Evolutionary conservation across 1,284 basidiomycete species (phyloP).

Genomic region (Apiotrichum akiyoshidainum): DNA sequence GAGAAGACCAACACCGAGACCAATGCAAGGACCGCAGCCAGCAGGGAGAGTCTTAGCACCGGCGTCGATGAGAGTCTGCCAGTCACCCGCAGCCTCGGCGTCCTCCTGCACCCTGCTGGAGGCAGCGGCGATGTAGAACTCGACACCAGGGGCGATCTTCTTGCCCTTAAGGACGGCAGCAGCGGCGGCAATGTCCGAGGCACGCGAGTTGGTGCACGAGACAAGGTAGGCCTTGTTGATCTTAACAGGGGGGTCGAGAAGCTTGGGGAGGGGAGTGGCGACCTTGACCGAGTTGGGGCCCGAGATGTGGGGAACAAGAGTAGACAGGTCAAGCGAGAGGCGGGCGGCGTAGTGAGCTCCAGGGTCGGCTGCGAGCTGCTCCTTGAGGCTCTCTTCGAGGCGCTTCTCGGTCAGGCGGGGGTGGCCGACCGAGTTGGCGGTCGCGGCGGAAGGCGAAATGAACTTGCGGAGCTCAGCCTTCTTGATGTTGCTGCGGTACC

Average conservation of each 20-base stretch:
- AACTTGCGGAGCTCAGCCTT: conserved; percentile 80
- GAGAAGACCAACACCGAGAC: conserved; percentile 84
- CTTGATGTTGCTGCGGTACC: conserved; percentile 79
- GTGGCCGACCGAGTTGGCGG: conserved; percentile 56
- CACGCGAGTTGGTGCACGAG: conserved; percentile 95
- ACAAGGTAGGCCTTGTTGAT: conserved; percentile 99
- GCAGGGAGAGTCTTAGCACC: conserved; percentile 91
- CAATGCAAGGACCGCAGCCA: conserved; percentile 97
- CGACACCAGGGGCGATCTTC: conserved; percentile 82
- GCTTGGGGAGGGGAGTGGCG: conserved; percentile 79
- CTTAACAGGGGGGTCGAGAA: conserved; percentile 69
- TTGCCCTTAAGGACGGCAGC: conserved; percentile 82
- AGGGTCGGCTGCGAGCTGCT: conserved; percentile 66
- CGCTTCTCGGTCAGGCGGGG: conserved; percentile 78
- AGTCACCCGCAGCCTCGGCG: conserved; percentile 79
- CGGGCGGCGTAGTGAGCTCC: conserved; percentile 83
- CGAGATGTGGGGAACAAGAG: conserved; percentile 90
- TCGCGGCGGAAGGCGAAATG: conserved; percentile 43
- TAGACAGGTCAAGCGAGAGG: conserved; percentile 86
- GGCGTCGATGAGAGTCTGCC: conserved; percentile 78
- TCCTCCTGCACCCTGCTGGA: conserved; percentile 87
- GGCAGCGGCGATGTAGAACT: conserved; percentile 97
- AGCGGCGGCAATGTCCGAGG: conserved; percentile 89
- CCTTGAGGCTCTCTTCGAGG: conserved; percentile 63
- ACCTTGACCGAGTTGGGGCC: conserved; percentile 98